phyloP scores from a whole-genome alignment of 1,284 basidiomycete species.

The Malassezia brasiliensis region DNA sequence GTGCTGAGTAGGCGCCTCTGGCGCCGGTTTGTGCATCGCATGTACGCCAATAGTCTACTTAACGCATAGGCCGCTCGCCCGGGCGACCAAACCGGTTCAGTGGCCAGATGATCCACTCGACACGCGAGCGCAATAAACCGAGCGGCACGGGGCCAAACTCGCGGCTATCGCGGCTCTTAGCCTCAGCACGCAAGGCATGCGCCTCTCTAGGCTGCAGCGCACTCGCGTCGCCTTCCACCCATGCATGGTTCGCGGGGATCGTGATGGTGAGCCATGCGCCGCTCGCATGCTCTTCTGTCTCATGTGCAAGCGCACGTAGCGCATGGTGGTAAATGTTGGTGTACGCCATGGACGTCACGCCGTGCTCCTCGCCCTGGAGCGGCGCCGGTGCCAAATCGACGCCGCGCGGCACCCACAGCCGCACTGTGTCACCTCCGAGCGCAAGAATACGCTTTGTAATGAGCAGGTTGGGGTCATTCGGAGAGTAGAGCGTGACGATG shows the following conservation, averaged over 20 bases:
- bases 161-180: constrained; percentile 19
- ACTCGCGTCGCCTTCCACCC: constrained; percentile 55
- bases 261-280: constrained; percentile 26
- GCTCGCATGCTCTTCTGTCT: constrained; percentile 1
- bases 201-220: constrained; percentile 18
- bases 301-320: constrained; percentile 4
- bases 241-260: constrained; percentile 47
- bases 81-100: constrained; percentile 29
- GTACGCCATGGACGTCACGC: constrained; percentile 11
- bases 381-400: constrained; percentile 31
- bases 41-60: constrained; percentile 51
- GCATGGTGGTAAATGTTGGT: constrained; percentile 11
- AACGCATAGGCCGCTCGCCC: constrained; percentile 14
- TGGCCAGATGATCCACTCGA: constrained; percentile 51
- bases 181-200: constrained; percentile 1
- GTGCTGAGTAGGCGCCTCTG: constrained; percentile 59
- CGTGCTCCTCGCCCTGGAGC: background rate
- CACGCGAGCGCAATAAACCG: constrained; percentile 49
- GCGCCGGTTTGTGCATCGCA: constrained; percentile 59
- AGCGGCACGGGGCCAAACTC: constrained; percentile 50
- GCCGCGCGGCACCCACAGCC: constrained; percentile 34
- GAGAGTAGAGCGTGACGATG: constrained; percentile 52
- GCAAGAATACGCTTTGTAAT: constrained; percentile 55
- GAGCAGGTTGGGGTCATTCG: constrained; percentile 50
- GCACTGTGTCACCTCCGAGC: constrained; percentile 53